Percentiles rank a stretch among this genome's conserved stretches.
phyloP scores from a whole-genome alignment of 1,284 basidiomycete species.

The Cerioporus squamosus region DNA sequence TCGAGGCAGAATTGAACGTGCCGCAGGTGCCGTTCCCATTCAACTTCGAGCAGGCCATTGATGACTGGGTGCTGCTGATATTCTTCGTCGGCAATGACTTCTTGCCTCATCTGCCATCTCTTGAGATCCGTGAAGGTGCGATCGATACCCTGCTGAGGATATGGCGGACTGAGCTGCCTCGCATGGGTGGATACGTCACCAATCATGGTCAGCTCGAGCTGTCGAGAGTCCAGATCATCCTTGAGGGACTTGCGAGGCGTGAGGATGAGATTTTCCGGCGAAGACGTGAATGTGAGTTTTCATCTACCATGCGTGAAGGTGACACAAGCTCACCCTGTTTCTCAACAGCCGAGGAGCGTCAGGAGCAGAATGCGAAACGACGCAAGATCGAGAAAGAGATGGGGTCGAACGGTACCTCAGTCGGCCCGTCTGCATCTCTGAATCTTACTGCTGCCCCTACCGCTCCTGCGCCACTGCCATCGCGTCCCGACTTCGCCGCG shows the following conservation, averaged over 20 bases:
- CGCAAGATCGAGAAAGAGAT: slow-evolving; percentile 79
- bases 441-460: slow-evolving; percentile 52
- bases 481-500: slow-evolving; percentile 67
- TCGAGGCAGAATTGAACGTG: slow-evolving; percentile 93
- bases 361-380: slow-evolving; percentile 88
- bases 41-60: slow-evolving; percentile 95
- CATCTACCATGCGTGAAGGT: background rate
- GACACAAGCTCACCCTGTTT: slow-evolving; percentile 1
- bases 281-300: slow-evolving; percentile 84
- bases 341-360: slow-evolving; percentile 85
- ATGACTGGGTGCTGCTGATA: slow-evolving; percentile 99
- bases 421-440: slow-evolving; percentile 58
- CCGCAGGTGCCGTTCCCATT: slow-evolving; percentile 84
- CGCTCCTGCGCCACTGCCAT: slow-evolving; percentile 54
- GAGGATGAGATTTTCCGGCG: slow-evolving; percentile 97
- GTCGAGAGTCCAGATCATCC: slow-evolving; percentile 87
- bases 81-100: slow-evolving; percentile 99
- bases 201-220: slow-evolving; percentile 93
- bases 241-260: slow-evolving; percentile 89
- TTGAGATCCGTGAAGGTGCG: slow-evolving; percentile 99
- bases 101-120: slow-evolving; percentile 94
- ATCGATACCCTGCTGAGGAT: slow-evolving; percentile 96
- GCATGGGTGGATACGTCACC: slow-evolving; percentile 97
- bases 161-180: slow-evolving; percentile 91
- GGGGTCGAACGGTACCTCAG: slow-evolving; percentile 46